Base-by-base conservation (phyloP, 495 filamentous ascomycete species). In the Acidiella bohemica region DNA sequence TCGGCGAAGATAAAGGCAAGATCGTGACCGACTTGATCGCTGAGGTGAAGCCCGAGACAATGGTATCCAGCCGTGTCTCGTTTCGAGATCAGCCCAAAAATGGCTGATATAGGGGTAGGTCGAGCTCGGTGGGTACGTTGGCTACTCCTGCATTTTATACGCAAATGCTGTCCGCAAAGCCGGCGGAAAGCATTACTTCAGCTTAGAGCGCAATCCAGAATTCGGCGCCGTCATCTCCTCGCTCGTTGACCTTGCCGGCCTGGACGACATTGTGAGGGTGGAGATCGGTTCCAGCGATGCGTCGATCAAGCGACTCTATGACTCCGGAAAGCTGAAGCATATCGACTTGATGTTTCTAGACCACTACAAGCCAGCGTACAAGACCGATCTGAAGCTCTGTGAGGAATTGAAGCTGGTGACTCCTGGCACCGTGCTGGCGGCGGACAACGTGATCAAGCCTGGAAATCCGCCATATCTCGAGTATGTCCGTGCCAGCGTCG, bases 91-190 rank as follows among this genome's bases (percentile, higher is more conserved):
- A 37, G 39, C 27, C 36, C n/a, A 22, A n/a, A 5, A 25, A 26
- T 38, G 27, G 34, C 41, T 46, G 26, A 57, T 44, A 34, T 19
- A 1, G 25, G 22, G 39, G 29, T 37, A 62, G 59, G 57, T 90
- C 33, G 84, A 92, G 55, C 69, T 88, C 3, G 84, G 84, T 28
- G 78, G 80, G 33, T 92, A 87, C 59, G 64, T 85, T 22, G 84
- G 84, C 30, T 90, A 87, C 62, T 84, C 79, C 0, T 73, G 76
- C 29, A 74, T 85, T 36, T 61, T 81, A 5, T 84, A 84, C 48
- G 78, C 70, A 21, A 66, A 72, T 10, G 72, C 76, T 2, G 55
- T 81, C 2, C 66, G 67, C 22, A 59, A 67, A 13, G 66, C 66
- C 14, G 74, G 75, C 13, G 76, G 78, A 4, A 62, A 67, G 48